Conservation (phyloP, 768 basidiomycete genomes). For the Dentipellis sp. region DNA sequence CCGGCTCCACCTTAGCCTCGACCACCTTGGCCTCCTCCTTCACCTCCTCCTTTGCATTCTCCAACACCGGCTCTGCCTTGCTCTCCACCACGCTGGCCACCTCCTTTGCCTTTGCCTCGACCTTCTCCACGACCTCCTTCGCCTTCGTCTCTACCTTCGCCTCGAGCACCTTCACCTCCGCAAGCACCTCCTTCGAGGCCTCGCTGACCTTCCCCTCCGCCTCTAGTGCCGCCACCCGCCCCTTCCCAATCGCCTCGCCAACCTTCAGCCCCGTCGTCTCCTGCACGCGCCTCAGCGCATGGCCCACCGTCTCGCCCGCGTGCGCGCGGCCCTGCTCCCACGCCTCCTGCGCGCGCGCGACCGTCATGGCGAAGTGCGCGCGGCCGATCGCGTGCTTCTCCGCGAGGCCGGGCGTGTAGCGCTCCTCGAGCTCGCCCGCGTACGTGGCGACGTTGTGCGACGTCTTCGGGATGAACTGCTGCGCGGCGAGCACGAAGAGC, state of each 20-base stretch:
- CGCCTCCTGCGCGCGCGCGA: conserved; percentile 46
- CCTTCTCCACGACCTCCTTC: neutral
- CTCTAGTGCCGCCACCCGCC: neutral
- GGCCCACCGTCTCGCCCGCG: conserved; percentile 34
- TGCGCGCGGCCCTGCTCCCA: conserved; percentile 36
- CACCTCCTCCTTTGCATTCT: too few species aligned
- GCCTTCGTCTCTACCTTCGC: neutral
- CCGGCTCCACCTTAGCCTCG: neutral
- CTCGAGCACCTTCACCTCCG: neutral
- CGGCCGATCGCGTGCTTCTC: conserved; percentile 58
- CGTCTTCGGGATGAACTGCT: conserved; percentile 85
- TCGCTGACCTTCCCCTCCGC: conserved; percentile 1
- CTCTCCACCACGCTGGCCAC: neutral
- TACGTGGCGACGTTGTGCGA: conserved; percentile 60
- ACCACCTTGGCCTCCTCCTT: neutral
- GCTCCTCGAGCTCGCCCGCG: conserved; percentile 59
- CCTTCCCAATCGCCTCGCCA: conserved; percentile 8
- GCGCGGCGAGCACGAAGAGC: conserved; percentile 57
- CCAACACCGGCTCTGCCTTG: too few species aligned
- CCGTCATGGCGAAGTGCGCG: conserved; percentile 50
- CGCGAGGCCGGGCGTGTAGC: conserved; percentile 59
- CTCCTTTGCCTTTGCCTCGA: conserved; percentile 1
- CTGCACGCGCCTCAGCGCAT: conserved; percentile 50
- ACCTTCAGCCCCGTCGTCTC: conserved; percentile 60
- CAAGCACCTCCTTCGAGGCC: conserved; percentile 12